Base-by-base conservation (phyloP, 345 rosid genomes). In the Syzygium aqueum region DNA sequence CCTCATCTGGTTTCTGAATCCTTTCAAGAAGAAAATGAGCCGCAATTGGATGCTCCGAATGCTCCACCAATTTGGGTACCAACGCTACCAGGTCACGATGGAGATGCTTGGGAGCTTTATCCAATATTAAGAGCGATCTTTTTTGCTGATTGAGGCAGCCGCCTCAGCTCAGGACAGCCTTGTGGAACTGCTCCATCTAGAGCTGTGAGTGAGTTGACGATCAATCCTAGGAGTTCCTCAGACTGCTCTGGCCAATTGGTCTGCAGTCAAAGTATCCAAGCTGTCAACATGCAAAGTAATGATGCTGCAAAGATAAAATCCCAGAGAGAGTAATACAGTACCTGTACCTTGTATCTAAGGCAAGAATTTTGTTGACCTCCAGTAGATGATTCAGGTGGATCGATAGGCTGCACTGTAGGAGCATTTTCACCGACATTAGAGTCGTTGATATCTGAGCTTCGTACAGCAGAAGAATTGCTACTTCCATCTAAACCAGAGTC, bases 211-310 rank as follows among this genome's bases (percentile, higher is more conserved):
- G 99, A 98, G 91, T 98, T 96, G 25, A 98, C 97, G 90, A 98
- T 98, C 93, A 98, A 91, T 89, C 99, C 98, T 86, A 98, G 88
- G 52, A 98, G 97, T 94, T 98, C 99, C 94, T 95, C 99, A 43
- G 98, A 98, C 91, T 98, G 99, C 91, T 98, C 99, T 3, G 98
- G 98, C 98, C 99, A 96, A 93, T 96, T 96, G 77, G 99, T 93
- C 99, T 98, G 95, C 85, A 92, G 85, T 88, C 51, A 87, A 86
- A 61, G 87, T 63, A 30, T 22, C 83, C 86, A 89, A 88, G 86
- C 30, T 86, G 91, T 92, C 87, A 86, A 63, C 77, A 49, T 17
- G 23, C 51, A 88, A 46, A 86, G 57, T 77, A 87, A 30, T 40
- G 77, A 89, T n/a, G 50, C 61, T 51, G 65, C 86, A 86, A 86